Base-by-base conservation (phyloP, 169 alveolate species). In the Blepharisma undulans region DNA sequence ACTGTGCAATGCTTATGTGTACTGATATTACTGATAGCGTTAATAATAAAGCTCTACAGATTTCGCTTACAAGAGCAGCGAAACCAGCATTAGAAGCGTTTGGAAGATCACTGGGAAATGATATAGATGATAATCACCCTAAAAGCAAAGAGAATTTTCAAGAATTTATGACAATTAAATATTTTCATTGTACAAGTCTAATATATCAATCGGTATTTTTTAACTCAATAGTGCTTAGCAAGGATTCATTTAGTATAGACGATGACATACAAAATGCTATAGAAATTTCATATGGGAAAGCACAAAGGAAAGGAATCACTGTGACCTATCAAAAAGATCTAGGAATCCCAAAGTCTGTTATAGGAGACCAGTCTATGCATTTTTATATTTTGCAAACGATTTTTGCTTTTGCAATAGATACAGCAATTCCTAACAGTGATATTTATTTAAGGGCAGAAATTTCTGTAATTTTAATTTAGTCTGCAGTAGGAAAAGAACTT, bases 401-500 rank as follows among this genome's bases (percentile, higher is more conserved):
- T n/a, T 8, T 82, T 34, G 89, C 8, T 0, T 82, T 25, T 36
- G 89, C 89, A 7, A 60, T 82, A 36, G 77, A 36, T 27, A 32
- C 8, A 21, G 72, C 89, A 21, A 6, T 48, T 3, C 25, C 33
- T 32, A 30, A 82, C 18, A 3, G 36, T 36, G 89, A 82, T 21
- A 82, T 82, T 82, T 82, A n/a, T 36, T 36, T 82, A 22, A 16
- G 33, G 60, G 89, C 60, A n/a, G 71, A 82, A 82, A 74, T 82
- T 22, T 21, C 74, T 21, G 66, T 48, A 48, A 48, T 48, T 10
- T 12, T 48, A 48, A 48, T 48, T 10, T 48, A 48, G 66, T 36
- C 89, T 22, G 89, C 89, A 48, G n/a, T 32, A 22, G 29, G 27
- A 25, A 22, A 32, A 34, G 89, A 82, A 22, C 33, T 82, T 21